Conservation (phyloP, 768 basidiomycete species). For the Pleurotus djamor region DNA sequence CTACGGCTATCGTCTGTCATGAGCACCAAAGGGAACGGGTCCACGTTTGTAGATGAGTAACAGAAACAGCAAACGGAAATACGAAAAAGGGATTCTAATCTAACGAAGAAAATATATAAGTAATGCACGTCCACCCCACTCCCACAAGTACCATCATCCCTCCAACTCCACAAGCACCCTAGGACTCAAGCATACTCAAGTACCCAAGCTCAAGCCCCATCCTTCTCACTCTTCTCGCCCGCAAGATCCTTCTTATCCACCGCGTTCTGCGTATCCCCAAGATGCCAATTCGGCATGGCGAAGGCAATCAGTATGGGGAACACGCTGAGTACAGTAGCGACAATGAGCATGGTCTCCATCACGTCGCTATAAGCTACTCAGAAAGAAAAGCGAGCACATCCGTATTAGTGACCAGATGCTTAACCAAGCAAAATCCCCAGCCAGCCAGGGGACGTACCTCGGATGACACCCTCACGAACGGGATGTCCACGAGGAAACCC, state of each 20-base stretch:
- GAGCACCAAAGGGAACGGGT: too few relatives aligned
- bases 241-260: conserved; percentile 43
- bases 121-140: too few relatives aligned
- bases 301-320: conserved; percentile 58
- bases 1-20: too few relatives aligned
- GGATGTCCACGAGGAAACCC: conserved; percentile 49
- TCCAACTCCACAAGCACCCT: background rate
- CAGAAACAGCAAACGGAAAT: too few relatives aligned
- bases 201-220: background rate
- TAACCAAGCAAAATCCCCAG: background rate
- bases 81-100: too few relatives aligned
- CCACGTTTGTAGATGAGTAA: too few relatives aligned
- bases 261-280: conserved; percentile 72
- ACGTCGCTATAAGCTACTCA: conserved; percentile 49
- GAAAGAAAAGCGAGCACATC: background rate
- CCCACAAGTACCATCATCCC: too few relatives aligned
- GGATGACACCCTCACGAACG: conserved; percentile 63
- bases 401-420: too few relatives aligned
- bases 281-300: conserved; percentile 63
- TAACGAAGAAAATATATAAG: too few relatives aligned
- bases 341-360: conserved; percentile 55
- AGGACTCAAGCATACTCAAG: background rate
- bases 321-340: conserved; percentile 49
- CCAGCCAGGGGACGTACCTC: conserved; percentile 26
- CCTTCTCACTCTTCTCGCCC: conserved; percentile 19